Percentiles rank a stretch among this genome's conserved stretches.
These are phyloP conservation scores for Pichia nakasei DNA, from an alignment of 805 yeast species.

Conservation along the genomic window DNA sequence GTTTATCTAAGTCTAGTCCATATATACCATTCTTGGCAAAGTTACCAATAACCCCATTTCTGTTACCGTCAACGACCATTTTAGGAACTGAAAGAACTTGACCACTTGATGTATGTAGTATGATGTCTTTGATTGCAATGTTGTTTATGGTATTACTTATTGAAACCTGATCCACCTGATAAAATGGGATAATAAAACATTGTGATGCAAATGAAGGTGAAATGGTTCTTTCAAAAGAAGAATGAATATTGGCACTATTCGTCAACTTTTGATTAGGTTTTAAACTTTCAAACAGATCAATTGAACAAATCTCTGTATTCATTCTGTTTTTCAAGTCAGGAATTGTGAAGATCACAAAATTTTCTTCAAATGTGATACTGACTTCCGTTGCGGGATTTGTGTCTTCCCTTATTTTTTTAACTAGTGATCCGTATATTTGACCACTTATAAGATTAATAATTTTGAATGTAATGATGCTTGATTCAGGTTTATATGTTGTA, in stretches of 20 bases:
- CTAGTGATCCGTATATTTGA: constrained; percentile 35
- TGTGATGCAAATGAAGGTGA: constrained; percentile 44
- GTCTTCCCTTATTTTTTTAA: constrained; percentile 13
- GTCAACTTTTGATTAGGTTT: constrained; percentile 38
- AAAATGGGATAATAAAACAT: constrained; percentile 56
- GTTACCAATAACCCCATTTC: constrained; percentile 28
- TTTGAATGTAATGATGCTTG: constrained; percentile 32
- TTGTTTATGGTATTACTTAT: constrained; percentile 56
- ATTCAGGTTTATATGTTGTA: background rate
- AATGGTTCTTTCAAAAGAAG: constrained; percentile 13
- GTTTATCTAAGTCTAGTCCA: background rate
- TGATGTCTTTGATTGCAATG: constrained; percentile 56
- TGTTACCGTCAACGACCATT: constrained; percentile 54
- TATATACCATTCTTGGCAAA: constrained; percentile 39
- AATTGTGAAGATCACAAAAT: constrained; percentile 71
- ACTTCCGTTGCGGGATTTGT: constrained; percentile 21
- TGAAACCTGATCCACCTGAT: constrained; percentile 38
- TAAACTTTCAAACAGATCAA: constrained; percentile 71
- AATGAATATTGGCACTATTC: constrained; percentile 10
- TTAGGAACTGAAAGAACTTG: constrained; percentile 67
- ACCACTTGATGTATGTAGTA: constrained; percentile 52
- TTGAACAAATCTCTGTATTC: constrained; percentile 49
- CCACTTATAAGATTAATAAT: constrained; percentile 70
- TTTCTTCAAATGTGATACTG: constrained; percentile 61
- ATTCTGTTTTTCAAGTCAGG: constrained; percentile 37